phyloP scores from a whole-genome alignment of 768 basidiomycete genomes.

The Tubosaeta brunneosetosa region DNA sequence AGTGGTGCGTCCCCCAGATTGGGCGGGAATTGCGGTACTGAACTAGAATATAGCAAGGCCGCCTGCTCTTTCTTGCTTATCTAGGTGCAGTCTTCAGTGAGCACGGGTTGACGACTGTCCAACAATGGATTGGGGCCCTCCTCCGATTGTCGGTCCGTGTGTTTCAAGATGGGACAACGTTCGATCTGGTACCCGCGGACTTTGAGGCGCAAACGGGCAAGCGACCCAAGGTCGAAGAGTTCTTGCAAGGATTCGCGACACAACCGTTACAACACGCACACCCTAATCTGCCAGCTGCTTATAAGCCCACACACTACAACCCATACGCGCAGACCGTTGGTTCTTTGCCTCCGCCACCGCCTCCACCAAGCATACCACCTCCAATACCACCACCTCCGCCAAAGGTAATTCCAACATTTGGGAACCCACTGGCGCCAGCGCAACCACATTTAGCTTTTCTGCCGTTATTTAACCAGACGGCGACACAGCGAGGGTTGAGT shows the following conservation, averaged over 20 bases:
- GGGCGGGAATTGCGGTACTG: constrained; percentile 12
- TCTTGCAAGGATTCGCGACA: constrained; percentile 29
- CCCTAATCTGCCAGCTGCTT: constrained; percentile 11
- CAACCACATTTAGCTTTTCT: constrained; percentile 61
- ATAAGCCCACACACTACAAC: constrained; percentile 28
- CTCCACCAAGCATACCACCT: constrained; percentile 28
- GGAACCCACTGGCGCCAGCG: constrained; percentile 62
- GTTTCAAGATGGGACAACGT: constrained; percentile 11
- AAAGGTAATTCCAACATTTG: constrained; percentile 26
- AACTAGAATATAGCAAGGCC: constrained; percentile 44
- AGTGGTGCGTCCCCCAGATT: constrained; percentile 18
- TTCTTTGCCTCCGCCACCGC: constrained; percentile 15
- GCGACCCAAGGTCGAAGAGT: constrained; percentile 27
- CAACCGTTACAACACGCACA: constrained; percentile 22
- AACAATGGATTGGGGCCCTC: constrained; percentile 51
- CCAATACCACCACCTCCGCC: constrained; percentile 36
- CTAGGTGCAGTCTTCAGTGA: constrained; percentile 59
- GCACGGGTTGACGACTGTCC: constrained; percentile 47
- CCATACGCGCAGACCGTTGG: constrained; percentile 20
- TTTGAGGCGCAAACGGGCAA: constrained; percentile 29
- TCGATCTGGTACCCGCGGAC: constrained; percentile 20
- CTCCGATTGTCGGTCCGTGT: constrained; percentile 25
- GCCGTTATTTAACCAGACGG: constrained; percentile 71
- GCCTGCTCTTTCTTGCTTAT: constrained; percentile 59
- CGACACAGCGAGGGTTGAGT: constrained; percentile 56